These are phyloP conservation scores for Aspergillus avenaceus DNA, from an alignment of 495 filamentous ascomycete species.

Conservation along the genomic window DNA sequence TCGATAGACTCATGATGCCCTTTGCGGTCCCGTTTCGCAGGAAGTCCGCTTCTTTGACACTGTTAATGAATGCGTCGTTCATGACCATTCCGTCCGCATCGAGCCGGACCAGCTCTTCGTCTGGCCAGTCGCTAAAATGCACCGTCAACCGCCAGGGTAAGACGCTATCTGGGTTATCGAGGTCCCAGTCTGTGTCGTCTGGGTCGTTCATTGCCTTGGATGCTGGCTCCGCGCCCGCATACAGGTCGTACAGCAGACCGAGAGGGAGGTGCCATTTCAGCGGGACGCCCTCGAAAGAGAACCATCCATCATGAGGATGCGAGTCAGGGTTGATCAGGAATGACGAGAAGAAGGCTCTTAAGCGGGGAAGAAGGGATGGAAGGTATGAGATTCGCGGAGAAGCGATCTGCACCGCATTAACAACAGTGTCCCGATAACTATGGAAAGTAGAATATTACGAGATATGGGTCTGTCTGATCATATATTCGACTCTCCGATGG, in stretches of 20 bases:
- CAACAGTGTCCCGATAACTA: neutral
- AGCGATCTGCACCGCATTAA: constrained; percentile 29
- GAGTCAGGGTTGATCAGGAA: constrained; percentile 64
- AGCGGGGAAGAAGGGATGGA: constrained; percentile 69
- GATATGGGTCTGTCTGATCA: constrained; percentile 51
- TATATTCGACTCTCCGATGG: constrained; percentile 51
- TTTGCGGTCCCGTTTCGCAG: constrained; percentile 87
- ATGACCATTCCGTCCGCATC: constrained; percentile 57
- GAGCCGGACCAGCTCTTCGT: constrained; percentile 59
- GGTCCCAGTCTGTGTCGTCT: constrained; percentile 6
- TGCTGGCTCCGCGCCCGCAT: constrained; percentile 60
- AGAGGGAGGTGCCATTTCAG: constrained; percentile 85
- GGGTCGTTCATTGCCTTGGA: constrained; percentile 21
- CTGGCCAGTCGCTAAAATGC: constrained; percentile 74
- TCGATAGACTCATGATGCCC: constrained; percentile 86
- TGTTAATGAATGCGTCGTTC: constrained; percentile 88
- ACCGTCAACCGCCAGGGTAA: constrained; percentile 78
- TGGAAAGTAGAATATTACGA: constrained; percentile 31
- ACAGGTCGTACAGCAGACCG: constrained; percentile 87
- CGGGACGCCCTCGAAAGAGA: constrained; percentile 71
- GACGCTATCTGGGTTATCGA: constrained; percentile 22
- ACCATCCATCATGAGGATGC: constrained; percentile 60
- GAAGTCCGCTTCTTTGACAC: constrained; percentile 94
- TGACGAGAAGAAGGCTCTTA: constrained; percentile 71
- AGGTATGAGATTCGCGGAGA: constrained; percentile 60